Conservation (phyloP, 2,329 filamentous ascomycete genomes). For the Scopulariopsis brevicaulis region DNA sequence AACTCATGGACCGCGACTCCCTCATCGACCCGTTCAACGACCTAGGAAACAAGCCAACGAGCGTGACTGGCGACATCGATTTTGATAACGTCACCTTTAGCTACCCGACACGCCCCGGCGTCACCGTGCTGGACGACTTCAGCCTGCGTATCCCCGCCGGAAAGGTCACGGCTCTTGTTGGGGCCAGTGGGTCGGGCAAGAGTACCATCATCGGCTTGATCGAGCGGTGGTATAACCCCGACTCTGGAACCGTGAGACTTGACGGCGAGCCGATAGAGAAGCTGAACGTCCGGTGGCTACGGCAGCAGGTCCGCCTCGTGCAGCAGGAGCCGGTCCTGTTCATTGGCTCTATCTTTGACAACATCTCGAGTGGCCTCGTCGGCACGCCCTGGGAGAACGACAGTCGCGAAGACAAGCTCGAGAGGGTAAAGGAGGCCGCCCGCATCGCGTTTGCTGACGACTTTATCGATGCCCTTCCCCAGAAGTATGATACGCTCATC, state of each 20-base stretch:
- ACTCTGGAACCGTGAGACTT: conserved; percentile 14
- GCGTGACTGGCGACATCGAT: conserved; percentile 29
- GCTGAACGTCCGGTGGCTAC: conserved; percentile 16
- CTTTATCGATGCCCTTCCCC: conserved; percentile 25
- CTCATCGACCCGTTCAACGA: conserved; percentile 28
- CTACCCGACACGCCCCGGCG: conserved; percentile 43
- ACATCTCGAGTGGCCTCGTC: conserved; percentile 34
- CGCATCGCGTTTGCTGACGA: conserved; percentile 38
- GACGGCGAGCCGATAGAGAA: conserved; percentile 18
- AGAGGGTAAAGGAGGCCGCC: conserved; percentile 33
- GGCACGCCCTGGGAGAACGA: conserved; percentile 22
- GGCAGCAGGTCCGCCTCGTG: conserved; percentile 15
- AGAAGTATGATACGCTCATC: conserved; percentile 48
- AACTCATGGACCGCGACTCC: conserved; percentile 31
- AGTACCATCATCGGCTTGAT: conserved; percentile 45
- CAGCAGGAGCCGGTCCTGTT: conserved; percentile 28
- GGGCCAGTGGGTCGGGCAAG: conserved; percentile 46
- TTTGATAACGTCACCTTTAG: conserved; percentile 36
- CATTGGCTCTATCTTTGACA: conserved; percentile 37
- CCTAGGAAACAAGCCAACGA: conserved; percentile 16
- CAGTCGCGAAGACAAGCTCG: conserved; percentile 28
- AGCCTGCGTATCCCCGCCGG: conserved; percentile 29
- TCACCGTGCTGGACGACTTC: conserved; percentile 29
- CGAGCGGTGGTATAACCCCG: conserved; percentile 44
- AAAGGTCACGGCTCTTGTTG: conserved; percentile 42